phyloP scores from a whole-genome alignment of 164 flowering plant genomes.

The Magnolia officinalis region DNA sequence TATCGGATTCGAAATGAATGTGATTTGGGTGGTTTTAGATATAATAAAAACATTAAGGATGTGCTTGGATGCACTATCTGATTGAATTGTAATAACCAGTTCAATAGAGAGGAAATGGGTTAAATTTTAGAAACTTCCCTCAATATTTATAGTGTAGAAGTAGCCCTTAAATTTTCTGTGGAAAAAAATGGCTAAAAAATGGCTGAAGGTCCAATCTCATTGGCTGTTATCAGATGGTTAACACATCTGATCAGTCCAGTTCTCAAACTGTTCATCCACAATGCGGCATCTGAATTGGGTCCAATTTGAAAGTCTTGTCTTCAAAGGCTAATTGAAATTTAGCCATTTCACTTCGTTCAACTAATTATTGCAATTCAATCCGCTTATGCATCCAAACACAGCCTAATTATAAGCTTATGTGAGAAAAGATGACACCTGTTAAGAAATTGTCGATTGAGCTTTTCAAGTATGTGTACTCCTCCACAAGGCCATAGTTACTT shows the following conservation, averaged over 20 bases:
- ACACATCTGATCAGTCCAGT: neutral
- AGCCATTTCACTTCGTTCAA: neutral
- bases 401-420: neutral
- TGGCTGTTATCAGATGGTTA: neutral
- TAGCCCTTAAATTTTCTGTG: too few species aligned
- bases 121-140: too few species aligned
- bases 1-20: neutral
- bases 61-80: too few species aligned
- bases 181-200: too few species aligned
- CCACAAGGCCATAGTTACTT: conserved; percentile 53
- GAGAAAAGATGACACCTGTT: conserved; percentile 50
- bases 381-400: neutral
- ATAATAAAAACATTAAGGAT: neutral
- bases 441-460: conserved; percentile 65
- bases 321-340: too few species aligned
- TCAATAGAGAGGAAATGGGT: too few species aligned
- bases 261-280: neutral
- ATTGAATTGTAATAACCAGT: too few species aligned
- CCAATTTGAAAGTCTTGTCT: neutral
- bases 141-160: too few species aligned
- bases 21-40: neutral
- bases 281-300: neutral
- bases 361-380: neutral
- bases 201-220: too few species aligned
- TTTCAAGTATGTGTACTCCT: conserved; percentile 76